Base-by-base conservation (phyloP, 371 early-diverging fungal genomes). In the Rhizomucor pusillus region DNA sequence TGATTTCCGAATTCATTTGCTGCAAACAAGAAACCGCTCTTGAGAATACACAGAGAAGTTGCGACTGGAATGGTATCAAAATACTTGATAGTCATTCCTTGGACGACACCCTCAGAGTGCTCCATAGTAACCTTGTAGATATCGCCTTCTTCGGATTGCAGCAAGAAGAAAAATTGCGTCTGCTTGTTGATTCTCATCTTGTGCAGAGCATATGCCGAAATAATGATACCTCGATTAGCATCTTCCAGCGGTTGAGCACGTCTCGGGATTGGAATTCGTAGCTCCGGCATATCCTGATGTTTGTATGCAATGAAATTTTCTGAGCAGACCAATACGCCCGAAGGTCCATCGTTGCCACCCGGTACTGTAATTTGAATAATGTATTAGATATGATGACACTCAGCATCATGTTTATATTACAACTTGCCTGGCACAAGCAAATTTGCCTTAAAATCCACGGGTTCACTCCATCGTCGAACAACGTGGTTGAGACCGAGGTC, bases 401-500 rank as follows among this genome's bases (percentile, higher is more conserved):
- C 5, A 20, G 24, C 34, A 25, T 14, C 13, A 24, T 22, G 25
- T 47, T 22, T 43, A 3, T 43, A 19, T 20, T 19, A 22, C 22
- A 7, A 22, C 40, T 64, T 80, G 80, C 86, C 84, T 54, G 91
- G 85, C 35, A 99, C 82, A 34, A 99, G 79, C 66, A 86, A 59
- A 71, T 96, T 92, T 0, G 95, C 76, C 22, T 80, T 75, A 1
- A 67, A 69, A 66, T 93, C 89, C 5, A 97, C 89, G 0, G 87
- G 73, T 35, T 89, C 86, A 59, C 85, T 88, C 96, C 95, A 97
- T 69, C 91, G 92, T 54, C 97, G 81, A 37, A 95, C 92, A 29
- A 99, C 95, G 66, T 97, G 98, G 71, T 99, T 99, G 37, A 99
- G 82, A 36, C 99, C 99, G 50, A 99, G 86, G 71, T 99, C 99